Conservation (phyloP, 2,329 filamentous ascomycete species). For the Colletotrichum ledebouriae region DNA sequence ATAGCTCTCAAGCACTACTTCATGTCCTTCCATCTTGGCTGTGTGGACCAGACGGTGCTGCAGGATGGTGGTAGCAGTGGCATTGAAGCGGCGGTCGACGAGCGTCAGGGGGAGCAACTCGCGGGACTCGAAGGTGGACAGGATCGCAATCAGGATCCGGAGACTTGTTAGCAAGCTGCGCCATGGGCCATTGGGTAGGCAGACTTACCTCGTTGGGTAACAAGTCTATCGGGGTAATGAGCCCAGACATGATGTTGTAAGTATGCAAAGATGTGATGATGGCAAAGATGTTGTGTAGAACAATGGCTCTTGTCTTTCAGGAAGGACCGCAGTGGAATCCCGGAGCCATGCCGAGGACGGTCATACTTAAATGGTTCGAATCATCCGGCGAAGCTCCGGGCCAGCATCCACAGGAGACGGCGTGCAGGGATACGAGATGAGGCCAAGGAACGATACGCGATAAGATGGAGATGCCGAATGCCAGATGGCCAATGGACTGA, state of each 20-base stretch:
- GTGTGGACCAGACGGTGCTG: conserved; percentile 73
- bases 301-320: conserved; percentile 24
- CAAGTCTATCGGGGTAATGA: conserved; percentile 45
- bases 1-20: conserved; percentile 83
- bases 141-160: conserved; percentile 65
- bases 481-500: conserved; percentile 8
- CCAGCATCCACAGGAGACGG: conserved; percentile 2
- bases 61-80: conserved; percentile 72
- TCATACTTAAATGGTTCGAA: conserved; percentile 33
- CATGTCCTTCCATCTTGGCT: conserved; percentile 70
- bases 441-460: background rate
- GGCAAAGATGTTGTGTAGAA: conserved; percentile 10
- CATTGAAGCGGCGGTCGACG: conserved; percentile 74
- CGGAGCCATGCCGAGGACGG: conserved; percentile 5
- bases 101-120: conserved; percentile 69
- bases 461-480: conserved; percentile 38
- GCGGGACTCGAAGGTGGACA: conserved; percentile 62
- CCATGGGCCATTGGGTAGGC: background rate
- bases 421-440: conserved; percentile 7
- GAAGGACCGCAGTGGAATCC: conserved; percentile 1
- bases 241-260: conserved; percentile 30
- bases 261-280: conserved; percentile 32
- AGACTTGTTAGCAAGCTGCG: conserved; percentile 4
- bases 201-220: conserved; percentile 52
- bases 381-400: background rate